These are phyloP conservation scores for Periconia macrospinosa DNA, from an alignment of 2,329 filamentous ascomycete species.

Conservation along the genomic window DNA sequence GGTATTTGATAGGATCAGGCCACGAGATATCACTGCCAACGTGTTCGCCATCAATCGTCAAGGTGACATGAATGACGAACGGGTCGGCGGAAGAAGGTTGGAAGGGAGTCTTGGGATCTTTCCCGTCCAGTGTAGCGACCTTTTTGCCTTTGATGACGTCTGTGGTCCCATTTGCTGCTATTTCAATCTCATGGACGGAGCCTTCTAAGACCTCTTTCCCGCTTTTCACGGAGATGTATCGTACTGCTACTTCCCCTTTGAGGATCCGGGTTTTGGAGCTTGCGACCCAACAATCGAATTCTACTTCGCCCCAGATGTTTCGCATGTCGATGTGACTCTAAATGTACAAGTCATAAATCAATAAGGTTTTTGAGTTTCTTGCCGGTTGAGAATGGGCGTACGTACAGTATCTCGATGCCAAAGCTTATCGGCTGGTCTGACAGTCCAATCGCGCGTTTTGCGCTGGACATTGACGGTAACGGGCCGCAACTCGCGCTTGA, in stretches of 20 bases:
- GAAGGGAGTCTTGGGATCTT: conserved; percentile 13
- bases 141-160: conserved; percentile 13
- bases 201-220: conserved; percentile 10
- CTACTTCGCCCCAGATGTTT: conserved; percentile 17
- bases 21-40: conserved; percentile 19
- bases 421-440: conserved; percentile 26
- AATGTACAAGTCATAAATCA: no score
- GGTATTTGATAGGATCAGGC: conserved; percentile 28
- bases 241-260: conserved; percentile 9
- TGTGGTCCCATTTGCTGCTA: conserved; percentile 21
- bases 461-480: conserved; percentile 18
- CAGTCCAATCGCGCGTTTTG: conserved; percentile 19
- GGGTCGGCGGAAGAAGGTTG: conserved; percentile 15
- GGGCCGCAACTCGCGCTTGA: conserved; percentile 20
- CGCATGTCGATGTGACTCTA: conserved; percentile 26
- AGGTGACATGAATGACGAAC: conserved; percentile 17
- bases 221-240: conserved; percentile 16
- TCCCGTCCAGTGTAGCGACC: conserved; percentile 2
- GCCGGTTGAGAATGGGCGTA: no score
- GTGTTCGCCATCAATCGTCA: conserved; percentile 9
- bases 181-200: conserved; percentile 4
- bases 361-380: no score
- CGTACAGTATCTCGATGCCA: conserved; percentile 28
- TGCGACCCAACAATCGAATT: conserved; percentile 23
- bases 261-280: conserved; percentile 9